Base-by-base conservation (phyloP, 192 early-diverging fungal genomes). In the Coemansia sp. region DNA sequence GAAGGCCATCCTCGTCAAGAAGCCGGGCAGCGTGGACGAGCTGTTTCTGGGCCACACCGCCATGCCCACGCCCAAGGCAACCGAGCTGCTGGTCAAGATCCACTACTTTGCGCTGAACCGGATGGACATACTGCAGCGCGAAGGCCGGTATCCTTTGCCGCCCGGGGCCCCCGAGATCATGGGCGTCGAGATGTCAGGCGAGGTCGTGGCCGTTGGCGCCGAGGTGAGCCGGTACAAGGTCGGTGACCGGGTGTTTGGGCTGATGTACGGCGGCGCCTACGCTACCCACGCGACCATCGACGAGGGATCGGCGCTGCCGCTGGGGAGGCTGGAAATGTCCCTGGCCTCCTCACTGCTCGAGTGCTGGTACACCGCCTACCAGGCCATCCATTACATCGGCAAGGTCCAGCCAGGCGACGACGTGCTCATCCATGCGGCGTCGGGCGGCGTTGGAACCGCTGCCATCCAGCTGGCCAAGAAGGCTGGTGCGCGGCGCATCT, bases 381-480 rank as follows among this genome's bases (percentile, higher is more conserved):
- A 91, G 57, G 84, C 85, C 1, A 56, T 92, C 25, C 78, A 77
- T 29, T 67, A 69, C 32, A 81, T 88, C 46, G 79, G 73, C 46
- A 57, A 78, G 10, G 25, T 87, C 5, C 48, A 78, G n/a, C 41
- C 53, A 22, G 79, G 83, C 40, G 80, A 91, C 27, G 78, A 81
- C 51, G 74, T 90, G 4, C 55, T 93, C 52, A 85, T 90, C 29
- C 90, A 93, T 65, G 90, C 88, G 5, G 90, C 84, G 2, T 86
- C 87, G 0, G 78, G 78, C 19, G 86, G 86, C 38, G 90, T 93
- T 3, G 86, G 87, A 8, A 78, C 82, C 3, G 85, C 84, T 6
- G 87, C 86, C 13, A 89, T 93, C 58, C 90, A 93, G 61, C 68
- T 93, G 9, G 90, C 90, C 28, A 86, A 81, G 47, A 39, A 58